phyloP scores from a whole-genome alignment of 257 asterid genomes.

The Craterostigma plantagineum region DNA sequence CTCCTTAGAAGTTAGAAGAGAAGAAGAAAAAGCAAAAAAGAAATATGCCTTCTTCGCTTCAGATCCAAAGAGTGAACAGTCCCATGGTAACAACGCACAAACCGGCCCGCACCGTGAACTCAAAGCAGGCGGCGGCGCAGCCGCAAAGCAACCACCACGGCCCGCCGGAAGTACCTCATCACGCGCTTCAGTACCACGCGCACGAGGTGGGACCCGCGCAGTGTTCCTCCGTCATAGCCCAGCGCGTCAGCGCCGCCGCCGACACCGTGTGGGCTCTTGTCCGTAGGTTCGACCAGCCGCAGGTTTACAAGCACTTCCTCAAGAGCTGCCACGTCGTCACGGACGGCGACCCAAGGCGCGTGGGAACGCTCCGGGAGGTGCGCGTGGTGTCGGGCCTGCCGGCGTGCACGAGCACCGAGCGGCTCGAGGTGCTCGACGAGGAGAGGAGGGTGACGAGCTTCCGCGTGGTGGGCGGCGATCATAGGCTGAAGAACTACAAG shows the following conservation, averaged over 20 bases:
- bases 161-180: too few species aligned
- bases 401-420: constrained; percentile 37
- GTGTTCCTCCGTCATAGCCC: background rate
- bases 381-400: constrained; percentile 53
- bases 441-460: constrained; percentile 48
- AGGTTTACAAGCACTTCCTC: constrained; percentile 2
- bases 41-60: too few species aligned
- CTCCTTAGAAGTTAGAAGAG: too few species aligned
- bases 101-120: too few species aligned
- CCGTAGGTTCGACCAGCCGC: background rate
- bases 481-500: constrained; percentile 32
- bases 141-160: too few species aligned
- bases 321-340: constrained; percentile 12
- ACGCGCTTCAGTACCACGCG: too few species aligned
- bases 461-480: constrained; percentile 55
- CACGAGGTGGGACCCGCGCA: background rate
- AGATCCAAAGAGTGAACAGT: too few species aligned
- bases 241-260: background rate
- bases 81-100: too few species aligned
- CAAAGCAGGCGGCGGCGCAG: too few species aligned
- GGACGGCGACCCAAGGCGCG: constrained; percentile 17
- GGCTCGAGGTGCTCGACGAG: constrained; percentile 53
- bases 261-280: constrained; percentile 1
- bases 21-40: too few species aligned
- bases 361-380: constrained; percentile 49